These are phyloP conservation scores for Lipomyces sp. DNA, from an alignment of 805 yeast species.

Conservation along the genomic window DNA sequence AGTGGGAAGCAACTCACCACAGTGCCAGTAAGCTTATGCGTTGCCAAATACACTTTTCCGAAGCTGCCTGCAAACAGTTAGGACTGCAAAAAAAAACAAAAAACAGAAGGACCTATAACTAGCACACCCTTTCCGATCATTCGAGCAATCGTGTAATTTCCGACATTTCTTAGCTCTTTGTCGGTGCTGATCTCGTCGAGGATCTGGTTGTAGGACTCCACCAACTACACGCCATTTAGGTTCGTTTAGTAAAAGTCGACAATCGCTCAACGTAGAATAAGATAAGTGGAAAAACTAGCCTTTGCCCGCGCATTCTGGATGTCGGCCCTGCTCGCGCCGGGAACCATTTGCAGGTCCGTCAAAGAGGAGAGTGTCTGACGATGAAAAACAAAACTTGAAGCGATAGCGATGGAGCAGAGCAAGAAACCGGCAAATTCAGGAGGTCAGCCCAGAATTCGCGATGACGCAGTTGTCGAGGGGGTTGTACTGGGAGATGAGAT, in stretches of 20 bases:
- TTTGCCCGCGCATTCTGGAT: constrained; percentile 46
- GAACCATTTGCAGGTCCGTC: constrained; percentile 5
- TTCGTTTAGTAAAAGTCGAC: no score
- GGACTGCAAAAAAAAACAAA: no score
- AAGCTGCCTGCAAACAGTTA: constrained; percentile 50
- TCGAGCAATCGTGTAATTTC: constrained; percentile 69
- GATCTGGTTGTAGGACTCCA: constrained; percentile 62
- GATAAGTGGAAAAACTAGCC: constrained; percentile 22
- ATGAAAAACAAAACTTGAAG: no score
- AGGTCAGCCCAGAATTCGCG: no score
- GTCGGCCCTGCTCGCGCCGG: constrained; percentile 28
- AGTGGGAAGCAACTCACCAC: constrained; percentile 40
- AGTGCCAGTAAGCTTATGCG: constrained; percentile 68
- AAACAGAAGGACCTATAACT: no score
- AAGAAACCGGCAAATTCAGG: no score
- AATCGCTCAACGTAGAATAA: neutral
- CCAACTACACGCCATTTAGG: constrained; percentile 40
- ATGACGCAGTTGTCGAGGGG: no score
- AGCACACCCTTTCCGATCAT: constrained; percentile 78
- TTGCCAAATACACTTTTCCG: constrained; percentile 86
- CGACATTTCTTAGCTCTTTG: constrained; percentile 61
- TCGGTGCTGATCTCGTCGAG: constrained; percentile 46
- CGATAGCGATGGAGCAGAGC: no score
- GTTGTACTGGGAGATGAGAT: no score
- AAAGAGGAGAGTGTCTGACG: neutral